A percentile compares a stretch with the other conserved stretches of the same genome.
Conservation (phyloP, 148 eudicot genomes). For the Nepenthes gracilis region DNA sequence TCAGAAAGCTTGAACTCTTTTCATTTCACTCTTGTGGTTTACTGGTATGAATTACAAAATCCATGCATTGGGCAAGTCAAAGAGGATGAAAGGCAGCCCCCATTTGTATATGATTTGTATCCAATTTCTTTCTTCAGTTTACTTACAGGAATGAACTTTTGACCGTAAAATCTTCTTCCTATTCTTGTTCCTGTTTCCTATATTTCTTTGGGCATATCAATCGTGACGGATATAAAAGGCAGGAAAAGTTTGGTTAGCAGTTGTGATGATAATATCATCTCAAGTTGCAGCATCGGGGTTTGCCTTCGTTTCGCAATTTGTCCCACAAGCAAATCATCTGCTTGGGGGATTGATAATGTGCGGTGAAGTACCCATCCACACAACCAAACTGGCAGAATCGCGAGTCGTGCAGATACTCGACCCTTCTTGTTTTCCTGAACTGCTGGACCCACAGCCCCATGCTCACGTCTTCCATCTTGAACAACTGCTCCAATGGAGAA, state of each 20-base stretch:
- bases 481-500: slow-evolving; percentile 32
- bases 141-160: too few species aligned
- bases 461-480: slow-evolving; percentile 97
- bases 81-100: too few species aligned
- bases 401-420: slow-evolving; percentile 53
- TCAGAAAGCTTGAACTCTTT: too few species aligned
- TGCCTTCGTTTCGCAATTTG: slow-evolving; percentile 23
- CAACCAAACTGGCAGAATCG: slow-evolving; percentile 74
- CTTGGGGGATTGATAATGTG: slow-evolving; percentile 83
- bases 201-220: too few species aligned
- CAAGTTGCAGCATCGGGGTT: slow-evolving; percentile 58
- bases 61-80: too few species aligned
- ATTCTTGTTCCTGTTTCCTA: too few species aligned
- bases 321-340: slow-evolving; percentile 62
- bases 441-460: slow-evolving; percentile 91
- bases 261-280: slow-evolving; percentile 25
- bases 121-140: too few species aligned
- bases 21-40: too few species aligned
- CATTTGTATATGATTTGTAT: too few species aligned
- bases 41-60: too few species aligned
- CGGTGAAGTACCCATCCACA: slow-evolving; percentile 49
- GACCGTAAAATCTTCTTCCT: too few species aligned
- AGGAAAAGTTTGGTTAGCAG: neutral
- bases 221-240: neutral
- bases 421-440: slow-evolving; percentile 47